Percentiles rank a stretch among this genome's conserved stretches.
phyloP scores from a whole-genome alignment of 108 stramenopile species.

The Fistulifera solaris region DNA sequence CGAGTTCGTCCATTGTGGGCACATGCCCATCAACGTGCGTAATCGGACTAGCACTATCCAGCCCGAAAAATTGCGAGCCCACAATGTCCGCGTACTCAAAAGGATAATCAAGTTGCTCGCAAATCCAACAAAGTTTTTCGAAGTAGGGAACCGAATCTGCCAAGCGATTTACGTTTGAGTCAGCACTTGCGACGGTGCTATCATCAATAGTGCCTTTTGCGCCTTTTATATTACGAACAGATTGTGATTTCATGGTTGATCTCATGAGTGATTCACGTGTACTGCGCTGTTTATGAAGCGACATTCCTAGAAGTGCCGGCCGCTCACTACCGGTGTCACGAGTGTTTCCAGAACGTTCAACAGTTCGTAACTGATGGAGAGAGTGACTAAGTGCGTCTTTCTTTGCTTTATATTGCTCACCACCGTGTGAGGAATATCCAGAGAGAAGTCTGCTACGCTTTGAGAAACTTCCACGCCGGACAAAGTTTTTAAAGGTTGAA shows the following conservation, averaged over 20 bases:
- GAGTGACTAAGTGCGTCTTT: no score
- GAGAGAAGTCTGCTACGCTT: no score
- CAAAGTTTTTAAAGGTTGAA: no score
- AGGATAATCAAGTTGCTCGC: slow-evolving; percentile 48
- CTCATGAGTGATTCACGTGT: background rate
- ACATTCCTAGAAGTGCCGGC: background rate
- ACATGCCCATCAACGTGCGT: slow-evolving; percentile 16
- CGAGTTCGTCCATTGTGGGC: slow-evolving; percentile 29
- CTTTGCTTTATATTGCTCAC: no score
- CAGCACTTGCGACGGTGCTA: slow-evolving; percentile 2
- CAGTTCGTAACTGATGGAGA: no score
- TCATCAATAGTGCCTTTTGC: background rate
- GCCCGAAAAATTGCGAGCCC: slow-evolving; percentile 19
- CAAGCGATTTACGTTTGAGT: background rate
- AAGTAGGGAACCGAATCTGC: slow-evolving; percentile 14
- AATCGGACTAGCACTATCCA: slow-evolving; percentile 15
- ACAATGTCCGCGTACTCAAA: slow-evolving; percentile 51
- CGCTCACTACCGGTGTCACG: background rate
- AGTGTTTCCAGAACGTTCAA: no score
- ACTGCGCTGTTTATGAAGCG: background rate
- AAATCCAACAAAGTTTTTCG: slow-evolving; percentile 33
- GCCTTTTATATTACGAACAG: no score
- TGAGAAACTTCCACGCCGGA: no score
- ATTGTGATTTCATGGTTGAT: no score
- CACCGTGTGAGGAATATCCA: no score